phyloP scores from a whole-genome alignment of 2,329 filamentous ascomycete species.

The Colletotrichum caudatum region DNA sequence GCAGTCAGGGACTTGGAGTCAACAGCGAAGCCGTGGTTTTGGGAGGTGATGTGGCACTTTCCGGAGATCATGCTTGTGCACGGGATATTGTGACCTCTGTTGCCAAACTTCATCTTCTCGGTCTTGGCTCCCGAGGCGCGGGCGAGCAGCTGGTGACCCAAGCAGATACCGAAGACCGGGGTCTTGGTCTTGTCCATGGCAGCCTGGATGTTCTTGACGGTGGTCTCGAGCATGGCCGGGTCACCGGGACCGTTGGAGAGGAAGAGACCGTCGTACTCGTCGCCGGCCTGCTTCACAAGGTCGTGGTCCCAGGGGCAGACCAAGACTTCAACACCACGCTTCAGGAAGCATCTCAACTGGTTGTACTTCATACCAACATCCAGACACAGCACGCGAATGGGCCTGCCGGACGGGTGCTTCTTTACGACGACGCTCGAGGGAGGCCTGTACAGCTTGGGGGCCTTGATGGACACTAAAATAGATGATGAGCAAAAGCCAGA shows the following conservation, averaged over 20 bases:
- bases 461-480: slow-evolving; percentile 83
- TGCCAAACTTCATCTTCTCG: slow-evolving; percentile 98
- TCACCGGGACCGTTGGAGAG: slow-evolving; percentile 98
- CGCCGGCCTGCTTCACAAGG: slow-evolving; percentile 79
- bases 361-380: slow-evolving; percentile 99
- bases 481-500: slow-evolving; percentile 54
- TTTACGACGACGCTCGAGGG: slow-evolving; percentile 73
- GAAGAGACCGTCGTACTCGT: slow-evolving; percentile 95
- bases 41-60: slow-evolving; percentile 98
- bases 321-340: slow-evolving; percentile 90
- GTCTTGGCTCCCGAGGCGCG: slow-evolving; percentile 88
- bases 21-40: slow-evolving; percentile 97
- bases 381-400: slow-evolving; percentile 88
- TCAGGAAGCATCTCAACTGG: slow-evolving; percentile 92
- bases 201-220: slow-evolving; percentile 81
- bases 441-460: slow-evolving; percentile 87
- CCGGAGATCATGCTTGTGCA: slow-evolving; percentile 96
- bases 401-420: slow-evolving; percentile 88
- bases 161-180: slow-evolving; percentile 95
- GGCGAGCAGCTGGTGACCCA: slow-evolving; percentile 93
- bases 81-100: slow-evolving; percentile 97
- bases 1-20: slow-evolving; percentile 80
- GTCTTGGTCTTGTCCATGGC: slow-evolving; percentile 83
- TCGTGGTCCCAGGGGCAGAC: slow-evolving; percentile 98
- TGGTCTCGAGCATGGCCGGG: slow-evolving; percentile 84